phyloP scores from a whole-genome alignment of 345 rosid genomes.

The Eucalyptus regnans region DNA sequence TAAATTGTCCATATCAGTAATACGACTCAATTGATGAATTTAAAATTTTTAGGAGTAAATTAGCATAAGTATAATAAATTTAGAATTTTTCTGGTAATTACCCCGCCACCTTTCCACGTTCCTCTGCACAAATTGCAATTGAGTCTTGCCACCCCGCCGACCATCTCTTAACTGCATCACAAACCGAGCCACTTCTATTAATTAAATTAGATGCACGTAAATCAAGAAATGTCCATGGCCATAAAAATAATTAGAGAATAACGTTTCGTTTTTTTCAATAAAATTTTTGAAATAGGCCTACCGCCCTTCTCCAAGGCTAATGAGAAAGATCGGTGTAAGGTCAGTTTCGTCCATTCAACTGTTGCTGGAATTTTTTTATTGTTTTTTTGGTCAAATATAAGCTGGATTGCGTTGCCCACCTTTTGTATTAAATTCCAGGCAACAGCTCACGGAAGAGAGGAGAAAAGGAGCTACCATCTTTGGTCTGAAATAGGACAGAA shows the following conservation, averaged over 20 bases:
- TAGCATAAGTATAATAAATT: too few species aligned
- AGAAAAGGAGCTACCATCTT: neutral
- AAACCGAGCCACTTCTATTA: neutral
- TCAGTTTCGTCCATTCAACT: neutral
- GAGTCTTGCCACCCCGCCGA: neutral
- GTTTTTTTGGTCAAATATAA: neutral
- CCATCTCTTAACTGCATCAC: neutral
- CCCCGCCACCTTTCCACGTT: neutral
- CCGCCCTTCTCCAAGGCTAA: neutral
- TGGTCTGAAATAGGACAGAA: neutral
- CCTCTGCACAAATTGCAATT: neutral
- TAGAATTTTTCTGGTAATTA: too few species aligned
- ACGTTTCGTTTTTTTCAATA: neutral
- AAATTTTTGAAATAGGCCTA: too few species aligned
- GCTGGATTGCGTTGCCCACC: neutral
- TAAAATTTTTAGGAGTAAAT: too few species aligned
- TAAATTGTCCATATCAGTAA: too few species aligned
- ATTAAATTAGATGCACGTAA: neutral
- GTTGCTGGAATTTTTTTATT: neutral
- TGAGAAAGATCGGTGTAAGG: neutral
- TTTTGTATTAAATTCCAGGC: neutral
- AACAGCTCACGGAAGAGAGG: neutral
- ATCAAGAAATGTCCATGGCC: neutral
- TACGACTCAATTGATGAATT: accelerated
- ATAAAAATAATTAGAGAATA: neutral